Conservation (phyloP, 345 rosid species). For the Geranium brycei region DNA sequence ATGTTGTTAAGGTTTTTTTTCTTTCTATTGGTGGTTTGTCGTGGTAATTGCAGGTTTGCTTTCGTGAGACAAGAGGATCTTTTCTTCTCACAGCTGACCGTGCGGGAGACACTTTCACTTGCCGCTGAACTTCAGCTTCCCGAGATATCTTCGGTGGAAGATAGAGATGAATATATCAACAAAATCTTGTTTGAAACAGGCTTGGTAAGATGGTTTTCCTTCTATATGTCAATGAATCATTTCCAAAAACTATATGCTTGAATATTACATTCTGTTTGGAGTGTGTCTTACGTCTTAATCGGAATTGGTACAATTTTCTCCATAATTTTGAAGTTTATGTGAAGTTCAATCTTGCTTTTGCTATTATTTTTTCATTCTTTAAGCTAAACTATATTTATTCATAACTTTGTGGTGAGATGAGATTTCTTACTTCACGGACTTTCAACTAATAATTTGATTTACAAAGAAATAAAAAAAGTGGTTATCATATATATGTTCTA, state of each 20-base stretch:
- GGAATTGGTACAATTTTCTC: background rate
- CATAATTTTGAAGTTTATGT: too few species aligned
- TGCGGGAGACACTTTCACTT: constrained; percentile 78
- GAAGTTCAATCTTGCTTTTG: too few species aligned
- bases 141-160: constrained; percentile 47
- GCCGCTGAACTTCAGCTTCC: constrained; percentile 93
- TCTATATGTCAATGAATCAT: constrained; percentile 1
- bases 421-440: too few species aligned
- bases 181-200: constrained; percentile 67
- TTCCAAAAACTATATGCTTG: background rate
- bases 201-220: constrained; percentile 39
- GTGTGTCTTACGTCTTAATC: background rate
- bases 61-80: constrained; percentile 92
- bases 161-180: constrained; percentile 73
- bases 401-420: too few species aligned
- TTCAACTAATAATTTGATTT: too few species aligned
- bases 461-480: too few species aligned
- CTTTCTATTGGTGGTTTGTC: constrained; percentile 1
- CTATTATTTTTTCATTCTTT: too few species aligned
- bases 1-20: constrained; percentile 1
- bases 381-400: too few species aligned
- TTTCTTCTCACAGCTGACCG: constrained; percentile 92
- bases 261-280: background rate
- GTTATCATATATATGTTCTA: too few species aligned
- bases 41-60: constrained; percentile 46